A percentile compares a stretch with the other conserved stretches of the same genome.
These are phyloP conservation scores for Flaveria trinervia DNA, from an alignment of 129 eudicot genomes.

Conservation along the genomic window DNA sequence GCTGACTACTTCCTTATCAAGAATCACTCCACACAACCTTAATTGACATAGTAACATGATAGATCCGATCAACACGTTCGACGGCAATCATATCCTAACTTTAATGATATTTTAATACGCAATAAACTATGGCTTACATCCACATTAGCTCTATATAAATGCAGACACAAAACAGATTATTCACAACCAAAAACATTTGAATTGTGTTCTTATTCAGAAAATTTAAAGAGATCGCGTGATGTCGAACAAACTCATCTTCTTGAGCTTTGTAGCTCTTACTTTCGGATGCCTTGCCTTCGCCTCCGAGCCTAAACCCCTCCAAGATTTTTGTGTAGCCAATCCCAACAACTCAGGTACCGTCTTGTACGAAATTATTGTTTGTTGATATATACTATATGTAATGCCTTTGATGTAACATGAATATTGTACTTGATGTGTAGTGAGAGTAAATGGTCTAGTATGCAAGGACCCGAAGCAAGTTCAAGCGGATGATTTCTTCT, in stretches of 20 bases:
- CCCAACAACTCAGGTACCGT: slow-evolving; percentile 33
- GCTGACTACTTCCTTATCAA: slow-evolving; percentile 27
- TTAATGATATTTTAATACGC: background rate
- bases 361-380: too few relatives aligned
- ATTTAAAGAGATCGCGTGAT: background rate
- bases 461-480: slow-evolving; percentile 48
- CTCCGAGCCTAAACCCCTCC: slow-evolving; percentile 42
- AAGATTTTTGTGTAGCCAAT: slow-evolving; percentile 52
- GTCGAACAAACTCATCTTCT: slow-evolving; percentile 29
- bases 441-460: slow-evolving; percentile 38
- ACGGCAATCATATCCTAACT: slow-evolving; percentile 15
- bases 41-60: background rate
- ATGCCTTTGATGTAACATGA: background rate
- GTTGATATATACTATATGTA: background rate
- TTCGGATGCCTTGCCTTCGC: slow-evolving; percentile 32
- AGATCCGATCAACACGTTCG: background rate
- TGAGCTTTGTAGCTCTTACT: slow-evolving; percentile 32
- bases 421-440: slow-evolving; percentile 18
- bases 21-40: background rate
- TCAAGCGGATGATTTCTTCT: slow-evolving; percentile 45
- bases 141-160: slow-evolving; percentile 20
- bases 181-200: slow-evolving; percentile 27
- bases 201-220: slow-evolving; percentile 1
- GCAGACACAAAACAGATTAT: slow-evolving; percentile 16
- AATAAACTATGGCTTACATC: slow-evolving; percentile 18